Percentiles rank a stretch among this genome's conserved stretches.
These are phyloP conservation scores for Chrysopogon serrulatus DNA, from an alignment of 176 grass and related monocot genomes.

Conservation along the genomic window DNA sequence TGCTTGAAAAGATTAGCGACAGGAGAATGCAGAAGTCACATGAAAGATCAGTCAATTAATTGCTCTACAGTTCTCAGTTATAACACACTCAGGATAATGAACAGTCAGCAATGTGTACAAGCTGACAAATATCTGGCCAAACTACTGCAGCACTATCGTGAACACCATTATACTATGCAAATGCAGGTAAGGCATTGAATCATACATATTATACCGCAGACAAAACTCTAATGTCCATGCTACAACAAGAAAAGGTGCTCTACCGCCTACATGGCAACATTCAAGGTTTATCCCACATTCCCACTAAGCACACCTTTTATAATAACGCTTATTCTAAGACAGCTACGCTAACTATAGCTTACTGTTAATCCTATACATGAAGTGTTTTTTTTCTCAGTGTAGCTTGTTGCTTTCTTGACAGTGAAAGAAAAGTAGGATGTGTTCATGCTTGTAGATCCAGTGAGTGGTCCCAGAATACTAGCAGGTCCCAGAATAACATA, in stretches of 20 bases:
- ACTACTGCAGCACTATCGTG: background rate
- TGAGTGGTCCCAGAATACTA: background rate
- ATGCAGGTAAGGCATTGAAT: slow-evolving; percentile 13
- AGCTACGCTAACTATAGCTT: background rate
- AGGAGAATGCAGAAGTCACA: slow-evolving; percentile 7
- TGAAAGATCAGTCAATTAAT: slow-evolving; percentile 21
- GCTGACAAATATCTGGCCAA: background rate
- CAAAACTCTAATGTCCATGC: background rate
- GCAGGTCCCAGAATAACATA: background rate
- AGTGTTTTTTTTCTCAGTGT: background rate
- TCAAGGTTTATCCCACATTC: background rate
- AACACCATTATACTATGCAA: background rate
- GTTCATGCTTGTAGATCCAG: background rate
- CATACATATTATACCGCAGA: background rate
- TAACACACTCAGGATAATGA: background rate
- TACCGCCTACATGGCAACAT: background rate
- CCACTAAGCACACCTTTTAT: background rate
- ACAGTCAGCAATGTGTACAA: background rate
- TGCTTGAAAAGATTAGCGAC: slow-evolving; percentile 13
- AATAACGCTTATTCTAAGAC: background rate
- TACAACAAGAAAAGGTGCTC: background rate
- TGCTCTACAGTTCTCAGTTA: slow-evolving; percentile 12
- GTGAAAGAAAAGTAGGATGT: background rate
- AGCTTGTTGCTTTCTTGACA: background rate
- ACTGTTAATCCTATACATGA: background rate